Evolutionary conservation across 768 basidiomycete species (phyloP).

Genomic region (Lentinus tigrinus): DNA sequence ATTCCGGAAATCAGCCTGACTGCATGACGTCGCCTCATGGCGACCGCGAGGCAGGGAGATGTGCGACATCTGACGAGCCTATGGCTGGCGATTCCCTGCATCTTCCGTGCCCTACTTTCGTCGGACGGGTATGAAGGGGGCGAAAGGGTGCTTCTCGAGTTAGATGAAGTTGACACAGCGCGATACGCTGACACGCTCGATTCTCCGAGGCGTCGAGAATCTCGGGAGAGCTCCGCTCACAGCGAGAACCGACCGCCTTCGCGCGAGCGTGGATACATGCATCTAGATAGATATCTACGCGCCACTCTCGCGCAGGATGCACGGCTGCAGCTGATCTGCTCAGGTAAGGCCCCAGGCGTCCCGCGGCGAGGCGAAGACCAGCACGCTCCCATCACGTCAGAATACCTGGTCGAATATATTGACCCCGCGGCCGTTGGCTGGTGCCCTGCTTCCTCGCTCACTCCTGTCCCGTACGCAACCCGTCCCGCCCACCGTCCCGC

Average conservation of each 20-base stretch:
- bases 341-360: slow-evolving; percentile 2
- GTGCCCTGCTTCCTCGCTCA: neutral
- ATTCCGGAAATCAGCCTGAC: neutral
- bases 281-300: neutral
- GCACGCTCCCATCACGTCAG: slow-evolving; percentile 9
- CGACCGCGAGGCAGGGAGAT: slow-evolving; percentile 9
- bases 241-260: too few relatives aligned
- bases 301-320: neutral
- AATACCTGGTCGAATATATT: slow-evolving; percentile 6
- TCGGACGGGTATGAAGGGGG: neutral
- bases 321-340: slow-evolving; percentile 10
- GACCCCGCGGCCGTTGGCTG: neutral
- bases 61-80: slow-evolving; percentile 1
- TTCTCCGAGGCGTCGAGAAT: neutral
- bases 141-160: neutral
- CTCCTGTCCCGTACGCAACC: neutral
- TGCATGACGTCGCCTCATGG: slow-evolving; percentile 12
- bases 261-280: neutral
- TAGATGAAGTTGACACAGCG: neutral
- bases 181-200: neutral
- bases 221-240: too few relatives aligned
- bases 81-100: neutral
- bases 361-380: slow-evolving; percentile 5
- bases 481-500: neutral
- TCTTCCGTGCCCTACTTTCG: neutral